Percentiles rank a stretch among this genome's conserved stretches.
These are phyloP conservation scores for Scheffersomyces segobiensis DNA, from an alignment of 1,139 yeast genomes.

Conservation along the genomic window DNA sequence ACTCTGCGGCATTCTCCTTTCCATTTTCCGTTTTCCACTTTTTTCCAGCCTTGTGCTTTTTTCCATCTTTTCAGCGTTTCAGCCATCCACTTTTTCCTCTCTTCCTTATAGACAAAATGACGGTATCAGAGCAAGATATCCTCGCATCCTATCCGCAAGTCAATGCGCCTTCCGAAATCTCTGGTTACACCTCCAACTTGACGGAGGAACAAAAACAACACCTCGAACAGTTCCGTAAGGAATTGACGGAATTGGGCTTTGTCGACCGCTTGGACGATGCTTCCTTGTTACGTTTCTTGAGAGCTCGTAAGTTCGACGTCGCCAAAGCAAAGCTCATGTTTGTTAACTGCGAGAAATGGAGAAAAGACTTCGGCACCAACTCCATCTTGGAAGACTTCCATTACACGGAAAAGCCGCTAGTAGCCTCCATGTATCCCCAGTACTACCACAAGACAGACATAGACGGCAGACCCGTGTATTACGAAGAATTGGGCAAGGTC, in stretches of 20 bases:
- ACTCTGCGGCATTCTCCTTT: neutral
- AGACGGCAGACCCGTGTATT: conserved; percentile 95
- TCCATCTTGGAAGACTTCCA: conserved; percentile 84
- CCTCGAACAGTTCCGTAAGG: conserved; percentile 57
- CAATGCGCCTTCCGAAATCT: conserved; percentile 55
- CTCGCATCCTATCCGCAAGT: conserved; percentile 66
- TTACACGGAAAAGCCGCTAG: conserved; percentile 86
- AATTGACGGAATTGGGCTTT: conserved; percentile 65
- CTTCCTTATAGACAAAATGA: neutral
- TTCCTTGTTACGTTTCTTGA: conserved; percentile 81
- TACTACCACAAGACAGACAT: conserved; percentile 96
- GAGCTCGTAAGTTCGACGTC: conserved; percentile 94
- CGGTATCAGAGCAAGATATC: conserved; percentile 21
- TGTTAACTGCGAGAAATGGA: conserved; percentile 87
- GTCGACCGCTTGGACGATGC: conserved; percentile 82
- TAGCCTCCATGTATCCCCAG: conserved; percentile 90
- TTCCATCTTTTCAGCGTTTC: neutral
- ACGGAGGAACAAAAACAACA: conserved; percentile 66
- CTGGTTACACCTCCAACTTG: conserved; percentile 84
- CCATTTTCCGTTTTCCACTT: neutral
- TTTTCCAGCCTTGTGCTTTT: neutral
- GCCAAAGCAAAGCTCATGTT: conserved; percentile 81
- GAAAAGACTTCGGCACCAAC: conserved; percentile 82
- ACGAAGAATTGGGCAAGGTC: conserved; percentile 91
- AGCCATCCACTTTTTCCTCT: neutral